A percentile compares a stretch with the other conserved stretches of the same genome.
Conservation (phyloP, 2,329 filamentous ascomycete species). For the Huntiella moniliformis region DNA sequence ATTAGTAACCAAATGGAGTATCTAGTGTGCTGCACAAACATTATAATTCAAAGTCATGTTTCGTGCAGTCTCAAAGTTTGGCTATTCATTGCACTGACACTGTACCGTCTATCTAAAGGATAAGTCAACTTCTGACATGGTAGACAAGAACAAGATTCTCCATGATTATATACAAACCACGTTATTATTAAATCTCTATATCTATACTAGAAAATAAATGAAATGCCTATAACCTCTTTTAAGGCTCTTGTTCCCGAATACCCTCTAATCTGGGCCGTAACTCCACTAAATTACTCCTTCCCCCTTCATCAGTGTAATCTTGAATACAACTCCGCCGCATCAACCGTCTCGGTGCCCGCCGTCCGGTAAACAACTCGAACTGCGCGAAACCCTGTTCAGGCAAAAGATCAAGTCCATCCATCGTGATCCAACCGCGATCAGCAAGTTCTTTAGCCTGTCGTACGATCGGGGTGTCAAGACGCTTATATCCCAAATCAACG, state of each 20-base stretch:
- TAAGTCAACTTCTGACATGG: too few relatives aligned
- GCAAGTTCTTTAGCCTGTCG: conserved; percentile 44
- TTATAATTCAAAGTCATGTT: not conserved
- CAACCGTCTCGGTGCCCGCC: conserved; percentile 29
- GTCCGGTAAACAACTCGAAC: conserved; percentile 63
- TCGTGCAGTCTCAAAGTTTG: not conserved
- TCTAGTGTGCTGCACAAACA: too few relatives aligned
- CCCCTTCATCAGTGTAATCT: conserved; percentile 25
- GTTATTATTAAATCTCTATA: too few relatives aligned
- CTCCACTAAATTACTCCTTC: conserved; percentile 22
- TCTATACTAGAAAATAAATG: too few relatives aligned
- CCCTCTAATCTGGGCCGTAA: conserved; percentile 23
- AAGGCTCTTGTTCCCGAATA: conserved; percentile 24
- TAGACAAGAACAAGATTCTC: conserved; percentile 17
- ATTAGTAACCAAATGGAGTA: too few relatives aligned
- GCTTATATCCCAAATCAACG: conserved; percentile 57
- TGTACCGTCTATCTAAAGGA: too few relatives aligned
- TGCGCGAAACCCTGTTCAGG: conserved; percentile 67
- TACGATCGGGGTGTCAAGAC: conserved; percentile 51
- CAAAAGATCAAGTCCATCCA: conserved; percentile 58
- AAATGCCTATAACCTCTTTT: not conserved
- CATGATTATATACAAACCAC: too few relatives aligned
- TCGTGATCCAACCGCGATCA: conserved; percentile 49
- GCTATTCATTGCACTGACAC: not conserved
- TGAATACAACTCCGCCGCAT: conserved; percentile 49